A percentile compares a stretch with the other conserved stretches of the same genome.
Evolutionary conservation across 1,284 basidiomycete genomes (phyloP).

Genomic region (Agaricales sp.): DNA sequence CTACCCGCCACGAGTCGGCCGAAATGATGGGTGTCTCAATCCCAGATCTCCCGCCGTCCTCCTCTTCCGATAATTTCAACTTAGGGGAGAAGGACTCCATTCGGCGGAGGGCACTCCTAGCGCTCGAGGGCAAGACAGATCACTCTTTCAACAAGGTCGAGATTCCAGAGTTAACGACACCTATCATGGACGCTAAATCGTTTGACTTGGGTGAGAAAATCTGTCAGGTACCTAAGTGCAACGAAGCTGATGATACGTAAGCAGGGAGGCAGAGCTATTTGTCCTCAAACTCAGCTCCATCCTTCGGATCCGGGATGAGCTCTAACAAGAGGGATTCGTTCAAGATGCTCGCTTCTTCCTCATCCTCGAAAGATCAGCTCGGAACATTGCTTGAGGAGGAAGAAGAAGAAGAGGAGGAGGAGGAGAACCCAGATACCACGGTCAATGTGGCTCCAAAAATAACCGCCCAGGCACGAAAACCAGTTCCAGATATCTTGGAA

Average conservation of each 20-base stretch:
- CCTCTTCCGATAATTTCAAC: constrained; percentile 54
- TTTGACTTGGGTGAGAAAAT: constrained; percentile 53
- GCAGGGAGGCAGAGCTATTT: neutral
- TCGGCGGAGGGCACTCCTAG: constrained; percentile 66
- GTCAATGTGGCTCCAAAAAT: constrained; percentile 13
- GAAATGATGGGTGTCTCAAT: constrained; percentile 74
- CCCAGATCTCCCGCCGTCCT: constrained; percentile 44
- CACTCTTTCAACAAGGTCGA: constrained; percentile 62
- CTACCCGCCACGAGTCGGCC: constrained; percentile 72
- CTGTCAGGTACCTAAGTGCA: constrained; percentile 26
- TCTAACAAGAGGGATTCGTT: constrained; percentile 68
- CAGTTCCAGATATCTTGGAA: constrained; percentile 20
- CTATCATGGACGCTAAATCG: constrained; percentile 40
- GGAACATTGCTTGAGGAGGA: constrained; percentile 73
- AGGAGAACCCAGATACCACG: no score
- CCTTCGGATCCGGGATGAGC: constrained; percentile 14
- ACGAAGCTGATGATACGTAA: neutral
- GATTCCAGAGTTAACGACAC: constrained; percentile 62
- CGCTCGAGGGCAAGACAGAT: constrained; percentile 68
- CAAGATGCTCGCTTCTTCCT: constrained; percentile 49
- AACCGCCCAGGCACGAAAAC: constrained; percentile 13
- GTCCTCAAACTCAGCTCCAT: constrained; percentile 11
- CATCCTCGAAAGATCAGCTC: constrained; percentile 61
- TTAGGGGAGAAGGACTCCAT: constrained; percentile 67
- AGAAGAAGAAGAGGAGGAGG: constrained; percentile 60